Evolutionary conservation across 805 yeast genomes (phyloP).

Genomic region (Cyberlindnera meyerae): DNA sequence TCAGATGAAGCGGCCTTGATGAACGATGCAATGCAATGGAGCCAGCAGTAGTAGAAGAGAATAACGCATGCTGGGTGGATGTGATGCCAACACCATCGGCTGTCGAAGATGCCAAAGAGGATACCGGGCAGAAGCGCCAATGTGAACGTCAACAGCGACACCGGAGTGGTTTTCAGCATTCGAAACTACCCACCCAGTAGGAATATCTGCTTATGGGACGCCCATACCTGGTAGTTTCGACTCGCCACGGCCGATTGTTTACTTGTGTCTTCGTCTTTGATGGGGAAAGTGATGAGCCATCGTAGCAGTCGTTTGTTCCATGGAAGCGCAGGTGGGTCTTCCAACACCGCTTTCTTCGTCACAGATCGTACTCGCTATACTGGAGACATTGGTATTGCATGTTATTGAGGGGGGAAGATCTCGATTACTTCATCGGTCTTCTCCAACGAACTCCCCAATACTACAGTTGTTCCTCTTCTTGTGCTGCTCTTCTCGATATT

Average conservation of each 20-base stretch:
- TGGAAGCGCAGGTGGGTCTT: not conserved
- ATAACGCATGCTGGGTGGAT: slow-evolving; percentile 53
- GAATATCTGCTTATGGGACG: slow-evolving; percentile 40
- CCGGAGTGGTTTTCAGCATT: slow-evolving; percentile 36
- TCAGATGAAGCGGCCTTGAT: slow-evolving; percentile 54
- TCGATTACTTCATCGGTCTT: too few relatives aligned
- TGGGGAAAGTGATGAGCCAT: slow-evolving; percentile 24
- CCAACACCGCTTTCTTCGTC: too few relatives aligned
- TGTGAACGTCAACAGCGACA: slow-evolving; percentile 33
- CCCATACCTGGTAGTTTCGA: slow-evolving; percentile 43
- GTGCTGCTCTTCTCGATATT: too few relatives aligned
- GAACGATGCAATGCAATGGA: slow-evolving; percentile 42
- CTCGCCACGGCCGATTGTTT: not conserved
- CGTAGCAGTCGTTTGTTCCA: slow-evolving; percentile 13
- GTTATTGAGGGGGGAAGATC: too few relatives aligned
- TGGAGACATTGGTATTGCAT: too few relatives aligned
- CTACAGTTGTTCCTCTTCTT: too few relatives aligned
- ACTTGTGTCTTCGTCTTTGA: not conserved
- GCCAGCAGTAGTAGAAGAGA: slow-evolving; percentile 55
- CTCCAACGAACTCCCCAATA: too few relatives aligned
- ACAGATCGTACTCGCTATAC: too few relatives aligned
- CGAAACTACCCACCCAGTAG: slow-evolving; percentile 64
- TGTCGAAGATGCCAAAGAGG: slow-evolving; percentile 39
- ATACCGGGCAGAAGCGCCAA: slow-evolving; percentile 42
- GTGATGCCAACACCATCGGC: slow-evolving; percentile 52